Evolutionary conservation across 306 rosid species (phyloP).

Genomic region (Geum urbanum): DNA sequence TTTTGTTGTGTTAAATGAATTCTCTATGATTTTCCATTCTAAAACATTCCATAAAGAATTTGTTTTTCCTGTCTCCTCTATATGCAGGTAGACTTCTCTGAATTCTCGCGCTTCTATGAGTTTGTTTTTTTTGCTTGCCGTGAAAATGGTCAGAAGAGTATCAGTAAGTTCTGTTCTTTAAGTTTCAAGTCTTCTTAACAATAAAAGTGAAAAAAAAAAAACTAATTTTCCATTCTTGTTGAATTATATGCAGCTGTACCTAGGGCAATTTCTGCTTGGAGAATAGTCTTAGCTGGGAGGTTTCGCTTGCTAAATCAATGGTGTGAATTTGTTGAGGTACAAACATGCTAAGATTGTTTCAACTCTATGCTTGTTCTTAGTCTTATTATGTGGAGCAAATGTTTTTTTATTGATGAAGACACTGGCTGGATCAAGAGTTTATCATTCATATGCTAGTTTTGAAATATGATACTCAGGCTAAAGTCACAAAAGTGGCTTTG

Average conservation of each 20-base stretch:
- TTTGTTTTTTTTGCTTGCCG: constrained; percentile 87
- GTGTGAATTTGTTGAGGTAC: constrained; percentile 97
- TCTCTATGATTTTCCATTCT: constrained; percentile 5
- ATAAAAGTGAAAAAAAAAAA: not conserved
- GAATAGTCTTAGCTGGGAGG: constrained; percentile 75
- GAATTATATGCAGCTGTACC: constrained; percentile 60
- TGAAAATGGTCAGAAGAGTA: constrained; percentile 92
- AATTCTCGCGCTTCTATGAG: constrained; percentile 82
- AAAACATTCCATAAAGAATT: not conserved
- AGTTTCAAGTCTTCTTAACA: constrained; percentile 6
- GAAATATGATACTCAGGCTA: not conserved
- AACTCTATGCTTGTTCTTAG: constrained; percentile 5
- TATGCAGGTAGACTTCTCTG: constrained; percentile 60
- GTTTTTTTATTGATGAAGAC: not conserved
- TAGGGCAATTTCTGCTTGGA: constrained; percentile 83
- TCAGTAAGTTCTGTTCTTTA: constrained; percentile 46
- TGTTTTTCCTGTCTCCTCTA: not conserved
- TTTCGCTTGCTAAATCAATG: constrained; percentile 73
- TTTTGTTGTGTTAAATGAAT: constrained; percentile 13
- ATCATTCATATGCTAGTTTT: not conserved
- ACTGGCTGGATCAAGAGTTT: not conserved
- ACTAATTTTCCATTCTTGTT: constrained; percentile 19
- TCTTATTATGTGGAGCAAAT: not conserved
- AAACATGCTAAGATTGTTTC: constrained; percentile 15
- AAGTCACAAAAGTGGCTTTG: not conserved